These are phyloP conservation scores for Tolypocladium ophioglossoides DNA, from an alignment of 2,329 filamentous ascomycete species.

Conservation along the genomic window DNA sequence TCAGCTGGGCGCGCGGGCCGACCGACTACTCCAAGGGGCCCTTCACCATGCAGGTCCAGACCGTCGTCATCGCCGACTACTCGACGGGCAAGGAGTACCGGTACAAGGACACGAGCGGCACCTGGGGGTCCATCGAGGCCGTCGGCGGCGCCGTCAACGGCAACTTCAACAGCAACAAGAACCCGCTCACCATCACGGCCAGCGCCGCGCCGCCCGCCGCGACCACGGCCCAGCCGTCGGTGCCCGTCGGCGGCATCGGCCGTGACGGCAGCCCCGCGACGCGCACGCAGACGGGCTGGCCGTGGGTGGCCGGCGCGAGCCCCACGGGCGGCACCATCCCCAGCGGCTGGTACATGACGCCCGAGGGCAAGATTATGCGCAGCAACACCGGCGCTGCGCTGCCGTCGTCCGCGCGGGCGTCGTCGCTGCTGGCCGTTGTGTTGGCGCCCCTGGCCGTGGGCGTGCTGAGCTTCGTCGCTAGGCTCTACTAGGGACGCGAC, in stretches of 20 bases:
- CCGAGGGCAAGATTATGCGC: conserved; percentile 69
- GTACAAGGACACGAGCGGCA: conserved; percentile 69
- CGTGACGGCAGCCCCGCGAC: conserved; percentile 41
- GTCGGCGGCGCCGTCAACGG: conserved; percentile 69
- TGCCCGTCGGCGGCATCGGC: conserved; percentile 62
- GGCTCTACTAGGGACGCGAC: neutral
- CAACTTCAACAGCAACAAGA: conserved; percentile 46
- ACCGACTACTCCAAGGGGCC: conserved; percentile 79
- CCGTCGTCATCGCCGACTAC: conserved; percentile 74
- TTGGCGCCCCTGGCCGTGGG: conserved; percentile 16
- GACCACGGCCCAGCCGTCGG: conserved; percentile 48
- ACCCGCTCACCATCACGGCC: conserved; percentile 37
- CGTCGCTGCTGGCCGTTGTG: conserved; percentile 13
- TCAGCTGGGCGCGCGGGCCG: conserved; percentile 77
- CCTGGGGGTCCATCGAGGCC: conserved; percentile 72
- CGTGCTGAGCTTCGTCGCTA: conserved; percentile 10
- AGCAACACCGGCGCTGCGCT: conserved; percentile 35
- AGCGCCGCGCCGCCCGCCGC: conserved; percentile 53
- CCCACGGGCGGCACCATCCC: conserved; percentile 52
- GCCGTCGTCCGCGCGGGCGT: conserved; percentile 4
- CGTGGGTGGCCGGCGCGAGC: conserved; percentile 51
- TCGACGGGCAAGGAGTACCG: conserved; percentile 79
- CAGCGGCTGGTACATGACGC: conserved; percentile 69
- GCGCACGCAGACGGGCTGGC: conserved; percentile 51
- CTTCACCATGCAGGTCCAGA: conserved; percentile 76